Conservation (phyloP, 2,329 filamentous ascomycete genomes). For the Cyanodermella asteris region DNA sequence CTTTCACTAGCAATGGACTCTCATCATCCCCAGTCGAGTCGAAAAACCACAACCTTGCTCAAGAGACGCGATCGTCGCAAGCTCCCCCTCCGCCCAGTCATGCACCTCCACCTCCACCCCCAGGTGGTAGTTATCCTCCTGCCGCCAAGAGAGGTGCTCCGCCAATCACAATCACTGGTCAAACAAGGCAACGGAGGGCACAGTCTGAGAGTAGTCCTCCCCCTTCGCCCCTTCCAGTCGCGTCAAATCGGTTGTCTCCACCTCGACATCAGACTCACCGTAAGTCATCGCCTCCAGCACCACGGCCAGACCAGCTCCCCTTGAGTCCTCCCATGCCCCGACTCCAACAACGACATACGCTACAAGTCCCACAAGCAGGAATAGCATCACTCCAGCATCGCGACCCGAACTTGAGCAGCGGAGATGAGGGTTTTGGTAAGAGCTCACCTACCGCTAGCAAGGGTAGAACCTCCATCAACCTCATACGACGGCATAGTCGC, state of each 20-base stretch:
- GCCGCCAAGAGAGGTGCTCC: too few species aligned
- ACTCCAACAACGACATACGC: slow-evolving; percentile 63
- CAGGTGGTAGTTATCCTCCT: too few species aligned
- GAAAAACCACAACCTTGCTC: too few species aligned
- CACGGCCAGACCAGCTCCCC: slow-evolving; percentile 23
- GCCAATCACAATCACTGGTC: too few species aligned
- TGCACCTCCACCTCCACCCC: too few species aligned
- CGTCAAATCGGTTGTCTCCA: not conserved
- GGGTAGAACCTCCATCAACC: slow-evolving; percentile 61
- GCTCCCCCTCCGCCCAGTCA: too few species aligned
- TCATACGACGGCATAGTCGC: slow-evolving; percentile 60
- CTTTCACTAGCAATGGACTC: too few species aligned
- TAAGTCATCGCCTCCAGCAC: slow-evolving; percentile 29
- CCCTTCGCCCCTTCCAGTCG: not conserved
- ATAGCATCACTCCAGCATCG: slow-evolving; percentile 50
- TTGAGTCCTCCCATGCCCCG: slow-evolving; percentile 29
- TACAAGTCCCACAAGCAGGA: slow-evolving; percentile 62
- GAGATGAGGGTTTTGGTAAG: slow-evolving; percentile 40
- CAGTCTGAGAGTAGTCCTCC: too few species aligned
- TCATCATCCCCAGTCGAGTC: too few species aligned
- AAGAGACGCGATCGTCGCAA: too few species aligned
- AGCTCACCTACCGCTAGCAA: slow-evolving; percentile 48
- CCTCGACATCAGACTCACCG: too few species aligned
- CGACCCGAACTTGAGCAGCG: slow-evolving; percentile 15
- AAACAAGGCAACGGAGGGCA: too few species aligned